A percentile compares a stretch with the other conserved stretches of the same genome.
Evolutionary conservation across 495 filamentous ascomycete genomes (phyloP).

Genomic region (Penicillium robsamsonii): DNA sequence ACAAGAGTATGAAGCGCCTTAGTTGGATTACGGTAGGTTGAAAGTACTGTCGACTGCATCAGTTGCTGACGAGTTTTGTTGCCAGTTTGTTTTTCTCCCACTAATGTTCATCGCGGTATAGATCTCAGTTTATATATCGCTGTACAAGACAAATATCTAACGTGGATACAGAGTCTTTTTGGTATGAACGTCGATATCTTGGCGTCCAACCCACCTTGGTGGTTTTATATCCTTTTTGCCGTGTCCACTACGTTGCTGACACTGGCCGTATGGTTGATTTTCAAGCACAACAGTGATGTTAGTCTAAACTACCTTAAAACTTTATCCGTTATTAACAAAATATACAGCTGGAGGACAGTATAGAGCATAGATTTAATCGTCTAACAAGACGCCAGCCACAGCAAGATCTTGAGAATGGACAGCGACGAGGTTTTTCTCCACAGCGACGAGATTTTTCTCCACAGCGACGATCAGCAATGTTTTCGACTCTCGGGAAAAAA

Average conservation of each 20-base stretch:
- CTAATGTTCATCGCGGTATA: conserved; percentile 9
- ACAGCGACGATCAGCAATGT: no score
- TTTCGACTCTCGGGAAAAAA: no score
- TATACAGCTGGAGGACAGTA: no score
- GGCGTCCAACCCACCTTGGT: conserved; percentile 5
- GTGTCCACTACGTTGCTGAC: conserved; percentile 1
- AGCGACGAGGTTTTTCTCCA: no score
- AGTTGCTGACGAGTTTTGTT: not conserved
- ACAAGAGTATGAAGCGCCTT: conserved; percentile 9
- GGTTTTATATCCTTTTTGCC: conserved; percentile 8
- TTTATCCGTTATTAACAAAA: no score
- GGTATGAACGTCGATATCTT: conserved; percentile 11
- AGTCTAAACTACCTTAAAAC: no score
- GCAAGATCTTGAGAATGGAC: no score
- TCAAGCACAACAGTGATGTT: not conserved
- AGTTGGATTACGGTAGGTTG: conserved; percentile 10
- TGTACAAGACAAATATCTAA: not conserved
- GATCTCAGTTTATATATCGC: not conserved
- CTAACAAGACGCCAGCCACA: no score
- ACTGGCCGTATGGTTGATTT: conserved; percentile 5
- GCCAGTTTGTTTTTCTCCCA: conserved; percentile 9
- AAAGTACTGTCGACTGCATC: not conserved
- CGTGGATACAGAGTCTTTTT: conserved; percentile 8
- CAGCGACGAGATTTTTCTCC: no score
- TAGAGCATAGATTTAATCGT: no score